These are phyloP conservation scores for Pneumocystis carinii DNA, from an alignment of 1,139 yeast genomes.

Conservation along the genomic window DNA sequence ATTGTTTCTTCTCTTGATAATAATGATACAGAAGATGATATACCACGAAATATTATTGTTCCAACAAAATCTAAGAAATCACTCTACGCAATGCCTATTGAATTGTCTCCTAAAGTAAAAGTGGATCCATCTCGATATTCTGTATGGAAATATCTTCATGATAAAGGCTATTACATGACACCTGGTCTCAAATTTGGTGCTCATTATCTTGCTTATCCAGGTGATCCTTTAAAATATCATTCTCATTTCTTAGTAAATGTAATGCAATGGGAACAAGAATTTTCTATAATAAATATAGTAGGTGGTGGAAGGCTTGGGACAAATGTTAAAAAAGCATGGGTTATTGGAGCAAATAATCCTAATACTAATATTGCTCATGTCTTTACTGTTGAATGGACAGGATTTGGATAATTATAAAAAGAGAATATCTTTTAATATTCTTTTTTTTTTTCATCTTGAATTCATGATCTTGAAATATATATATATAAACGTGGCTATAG, in stretches of 20 bases:
- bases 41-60: background rate
- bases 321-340: conserved; percentile 77
- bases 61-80: background rate
- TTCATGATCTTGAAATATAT: background rate
- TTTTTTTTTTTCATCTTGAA: background rate
- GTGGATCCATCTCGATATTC: conserved; percentile 7
- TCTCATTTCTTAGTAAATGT: conserved; percentile 66
- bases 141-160: conserved; percentile 33
- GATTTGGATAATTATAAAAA: conserved; percentile 38
- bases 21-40: conserved; percentile 5
- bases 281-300: conserved; percentile 43
- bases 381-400: conserved; percentile 70
- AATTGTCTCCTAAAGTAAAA: background rate
- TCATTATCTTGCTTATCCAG: conserved; percentile 77
- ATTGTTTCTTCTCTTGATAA: conserved; percentile 14
- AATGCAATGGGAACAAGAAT: conserved; percentile 35
- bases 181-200: conserved; percentile 93
- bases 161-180: conserved; percentile 39
- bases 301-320: conserved; percentile 86
- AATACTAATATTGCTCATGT: conserved; percentile 22
- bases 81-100: background rate
- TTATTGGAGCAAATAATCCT: conserved; percentile 35
- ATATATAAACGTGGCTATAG: background rate
- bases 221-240: conserved; percentile 82
- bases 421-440: background rate